These are phyloP conservation scores for Gypsophila paniculata DNA, from an alignment of 179 eudicot genomes.

Conservation along the genomic window DNA sequence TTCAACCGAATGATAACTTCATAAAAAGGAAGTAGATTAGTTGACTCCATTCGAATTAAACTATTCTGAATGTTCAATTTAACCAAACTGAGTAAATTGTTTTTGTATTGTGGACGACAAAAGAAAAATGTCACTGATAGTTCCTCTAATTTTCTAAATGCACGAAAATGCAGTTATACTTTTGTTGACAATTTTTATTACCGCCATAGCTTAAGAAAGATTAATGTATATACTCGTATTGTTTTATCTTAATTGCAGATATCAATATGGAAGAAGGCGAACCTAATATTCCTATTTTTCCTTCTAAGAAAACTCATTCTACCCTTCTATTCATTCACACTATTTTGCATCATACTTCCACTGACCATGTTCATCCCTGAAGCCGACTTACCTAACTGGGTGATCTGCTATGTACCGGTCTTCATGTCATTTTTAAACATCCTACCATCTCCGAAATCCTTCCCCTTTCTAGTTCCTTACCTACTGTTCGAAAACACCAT, in stretches of 20 bases:
- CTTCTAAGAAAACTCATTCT: constrained; percentile 56
- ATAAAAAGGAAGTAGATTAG: no score
- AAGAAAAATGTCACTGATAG: no score
- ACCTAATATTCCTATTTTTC: constrained; percentile 57
- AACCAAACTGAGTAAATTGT: no score
- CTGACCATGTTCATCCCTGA: constrained; percentile 71
- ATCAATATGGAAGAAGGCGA: constrained; percentile 55
- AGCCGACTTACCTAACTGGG: constrained; percentile 62
- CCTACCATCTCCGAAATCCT: constrained; percentile 56
- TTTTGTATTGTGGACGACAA: no score
- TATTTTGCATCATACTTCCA: constrained; percentile 63
- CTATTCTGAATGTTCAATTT: no score
- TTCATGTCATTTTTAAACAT: constrained; percentile 53
- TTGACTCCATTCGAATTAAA: no score
- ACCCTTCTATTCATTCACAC: constrained; percentile 67
- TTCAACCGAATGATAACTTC: no score
- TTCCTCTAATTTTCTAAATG: no score
- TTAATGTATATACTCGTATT: not conserved
- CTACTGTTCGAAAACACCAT: constrained; percentile 69
- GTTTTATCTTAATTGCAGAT: constrained; percentile 38
- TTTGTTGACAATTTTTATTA: no score
- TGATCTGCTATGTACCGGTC: constrained; percentile 58
- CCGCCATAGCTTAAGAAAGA: no score
- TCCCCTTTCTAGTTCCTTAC: constrained; percentile 64
- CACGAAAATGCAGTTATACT: no score